Conservation (phyloP, 2,329 filamentous ascomycete species). For the Orbilia quercus region DNA sequence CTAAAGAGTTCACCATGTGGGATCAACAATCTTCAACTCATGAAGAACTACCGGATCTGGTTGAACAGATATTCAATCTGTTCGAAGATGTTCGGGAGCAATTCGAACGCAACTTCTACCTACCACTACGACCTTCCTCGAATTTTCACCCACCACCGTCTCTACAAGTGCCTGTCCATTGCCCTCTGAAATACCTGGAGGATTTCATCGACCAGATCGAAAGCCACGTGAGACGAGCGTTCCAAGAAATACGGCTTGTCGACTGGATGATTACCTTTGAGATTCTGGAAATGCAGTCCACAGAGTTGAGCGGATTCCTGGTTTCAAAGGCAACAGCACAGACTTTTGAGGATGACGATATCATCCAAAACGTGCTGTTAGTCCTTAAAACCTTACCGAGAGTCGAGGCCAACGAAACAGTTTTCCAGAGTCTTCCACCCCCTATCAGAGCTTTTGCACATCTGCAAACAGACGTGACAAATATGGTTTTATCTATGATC, state of each 20-base stretch:
- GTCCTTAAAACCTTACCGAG: slow-evolving; percentile 59
- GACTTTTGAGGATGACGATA: slow-evolving; percentile 60
- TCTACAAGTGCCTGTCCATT: slow-evolving; percentile 49
- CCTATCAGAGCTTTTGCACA: slow-evolving; percentile 58
- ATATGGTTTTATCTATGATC: slow-evolving; percentile 60
- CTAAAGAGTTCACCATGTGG: slow-evolving; percentile 60
- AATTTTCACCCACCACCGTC: slow-evolving; percentile 31
- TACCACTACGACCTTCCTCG: slow-evolving; percentile 46
- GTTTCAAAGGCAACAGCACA: slow-evolving; percentile 59
- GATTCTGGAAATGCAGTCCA: slow-evolving; percentile 60
- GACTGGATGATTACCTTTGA: slow-evolving; percentile 61
- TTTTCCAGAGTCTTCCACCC: slow-evolving; percentile 59
- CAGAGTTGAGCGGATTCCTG: slow-evolving; percentile 60
- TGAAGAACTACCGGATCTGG: slow-evolving; percentile 58
- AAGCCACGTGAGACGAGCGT: slow-evolving; percentile 57
- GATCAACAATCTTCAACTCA: slow-evolving; percentile 57
- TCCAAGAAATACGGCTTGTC: slow-evolving; percentile 59
- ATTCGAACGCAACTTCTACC: slow-evolving; percentile 57
- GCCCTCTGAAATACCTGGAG: slow-evolving; percentile 57
- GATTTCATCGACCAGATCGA: slow-evolving; percentile 60
- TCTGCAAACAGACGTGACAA: slow-evolving; percentile 59
- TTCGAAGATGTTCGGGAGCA: slow-evolving; percentile 59
- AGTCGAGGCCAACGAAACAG: slow-evolving; percentile 57
- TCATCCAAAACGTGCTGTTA: slow-evolving; percentile 60
- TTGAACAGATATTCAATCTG: slow-evolving; percentile 59